Evolutionary conservation across 2,329 filamentous ascomycete species (phyloP), one percentile per base, ranked within the genome.

Genomic region (Aspergillus pseudotamarii): DNA sequence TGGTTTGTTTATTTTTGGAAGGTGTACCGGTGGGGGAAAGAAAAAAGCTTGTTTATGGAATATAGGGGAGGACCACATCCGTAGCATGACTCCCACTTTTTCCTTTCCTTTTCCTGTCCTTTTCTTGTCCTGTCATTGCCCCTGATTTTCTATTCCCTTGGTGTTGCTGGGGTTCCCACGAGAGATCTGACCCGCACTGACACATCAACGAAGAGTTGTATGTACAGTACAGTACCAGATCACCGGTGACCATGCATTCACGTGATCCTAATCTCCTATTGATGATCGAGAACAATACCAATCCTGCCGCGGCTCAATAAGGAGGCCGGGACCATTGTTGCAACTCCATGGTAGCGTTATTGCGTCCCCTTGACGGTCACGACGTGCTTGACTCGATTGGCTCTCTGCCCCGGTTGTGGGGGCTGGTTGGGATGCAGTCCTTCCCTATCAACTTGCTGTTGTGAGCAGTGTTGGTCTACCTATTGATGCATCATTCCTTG

Each of bases 261-360:
- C 63, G 66, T 70, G 66, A 71, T 32, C 9, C 26, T 60, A 65
- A 64, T 64, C 62, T 57, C 57, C 63, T 66, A 68, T 71, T 70
- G 68, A 70, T 51, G 51, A 34, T 14, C 2, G 16, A 68, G 67
- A 69, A 69, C 67, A 70, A 71, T 70, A 63, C 32, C 50, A 53
- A 57, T 19, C 60, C 32, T 57, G 53, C 57, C 61, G 50, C 19
- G 23, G 41, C 28, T 36, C 53, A 56, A 60, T 57, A 66, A 46
- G 41, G 46, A 58, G 38, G 58, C 23, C 12, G 28, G 57, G 30
- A 30, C 38, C 54, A 68, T 66, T 64, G 66, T 68, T 66, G 57
- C 62, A 57, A 54, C 53, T 43, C 30, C 51, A 54, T 28, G 21
- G 51, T 23, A 54, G 21, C 28, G 46, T 12, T 9, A 21, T 36